Percentiles rank a stretch among this genome's conserved stretches.
Conservation (phyloP, 495 filamentous ascomycete species). For the Neurospora sp. region DNA sequence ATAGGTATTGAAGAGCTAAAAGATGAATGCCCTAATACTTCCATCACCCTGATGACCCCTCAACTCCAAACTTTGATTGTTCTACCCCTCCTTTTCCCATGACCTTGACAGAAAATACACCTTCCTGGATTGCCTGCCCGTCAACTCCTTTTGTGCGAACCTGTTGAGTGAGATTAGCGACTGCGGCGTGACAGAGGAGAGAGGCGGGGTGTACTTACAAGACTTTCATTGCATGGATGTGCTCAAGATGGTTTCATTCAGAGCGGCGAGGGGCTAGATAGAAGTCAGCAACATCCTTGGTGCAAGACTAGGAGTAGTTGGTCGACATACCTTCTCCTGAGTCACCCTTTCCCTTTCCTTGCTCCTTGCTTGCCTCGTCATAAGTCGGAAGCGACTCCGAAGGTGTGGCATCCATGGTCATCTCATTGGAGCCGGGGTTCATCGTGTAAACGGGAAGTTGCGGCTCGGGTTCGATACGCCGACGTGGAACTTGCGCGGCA, state of each 20-base stretch:
- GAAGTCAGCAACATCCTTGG: neutral
- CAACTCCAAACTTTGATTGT: neutral
- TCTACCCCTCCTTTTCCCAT: too few species aligned
- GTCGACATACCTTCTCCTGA: neutral
- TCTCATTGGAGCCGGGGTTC: neutral
- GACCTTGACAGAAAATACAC: too few species aligned
- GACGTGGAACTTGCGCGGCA: accelerated
- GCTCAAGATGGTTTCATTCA: too few species aligned
- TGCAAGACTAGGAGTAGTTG: accelerated
- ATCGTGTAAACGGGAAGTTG: neutral
- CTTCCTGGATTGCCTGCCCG: too few species aligned
- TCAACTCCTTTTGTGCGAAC: too few species aligned
- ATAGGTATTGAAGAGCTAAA: too few species aligned
- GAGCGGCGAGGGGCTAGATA: neutral
- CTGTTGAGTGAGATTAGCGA: too few species aligned
- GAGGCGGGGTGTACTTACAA: too few species aligned
- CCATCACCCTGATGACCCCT: neutral
- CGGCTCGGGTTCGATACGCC: neutral
- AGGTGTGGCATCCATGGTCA: neutral
- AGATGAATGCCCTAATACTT: neutral
- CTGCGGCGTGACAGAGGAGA: too few species aligned
- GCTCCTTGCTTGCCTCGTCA: too few species aligned
- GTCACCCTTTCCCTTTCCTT: too few species aligned
- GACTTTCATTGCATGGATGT: too few species aligned
- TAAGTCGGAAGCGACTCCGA: neutral